These are phyloP conservation scores for Phyllosticta paracitricarpa DNA, from an alignment of 2,329 filamentous ascomycete genomes.

Conservation along the genomic window DNA sequence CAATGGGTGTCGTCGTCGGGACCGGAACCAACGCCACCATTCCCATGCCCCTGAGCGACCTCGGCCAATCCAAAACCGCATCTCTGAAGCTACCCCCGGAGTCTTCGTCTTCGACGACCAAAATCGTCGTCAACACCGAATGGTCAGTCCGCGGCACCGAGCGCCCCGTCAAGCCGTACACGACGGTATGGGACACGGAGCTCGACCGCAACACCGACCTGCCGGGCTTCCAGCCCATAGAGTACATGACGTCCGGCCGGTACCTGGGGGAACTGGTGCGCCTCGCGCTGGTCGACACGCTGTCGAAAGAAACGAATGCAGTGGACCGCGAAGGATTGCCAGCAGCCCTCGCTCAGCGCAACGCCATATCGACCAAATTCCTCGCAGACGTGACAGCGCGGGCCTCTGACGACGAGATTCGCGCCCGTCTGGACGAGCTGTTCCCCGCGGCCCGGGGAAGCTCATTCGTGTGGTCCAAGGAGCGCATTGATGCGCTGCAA, in stretches of 20 bases:
- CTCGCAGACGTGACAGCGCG: conserved; percentile 57
- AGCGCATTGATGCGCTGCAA: conserved; percentile 50
- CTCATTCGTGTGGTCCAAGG: conserved; percentile 52
- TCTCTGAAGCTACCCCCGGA: conserved; percentile 30
- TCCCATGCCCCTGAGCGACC: conserved; percentile 51
- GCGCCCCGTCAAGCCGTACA: conserved; percentile 51
- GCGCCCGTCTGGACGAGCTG: neutral
- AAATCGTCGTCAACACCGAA: conserved; percentile 72
- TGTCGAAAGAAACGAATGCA: conserved; percentile 38
- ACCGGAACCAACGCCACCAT: conserved; percentile 77
- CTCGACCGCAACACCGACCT: conserved; percentile 58
- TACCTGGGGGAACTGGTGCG: conserved; percentile 70
- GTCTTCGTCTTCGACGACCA: conserved; percentile 34
- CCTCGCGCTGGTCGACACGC: conserved; percentile 57
- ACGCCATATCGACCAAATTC: conserved; percentile 61
- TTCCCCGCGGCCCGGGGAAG: conserved; percentile 35
- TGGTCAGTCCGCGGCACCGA: conserved; percentile 72
- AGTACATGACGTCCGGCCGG: conserved; percentile 74
- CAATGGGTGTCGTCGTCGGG: conserved; percentile 72
- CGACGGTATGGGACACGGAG: conserved; percentile 57
- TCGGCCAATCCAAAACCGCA: conserved; percentile 55
- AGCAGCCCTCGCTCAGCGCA: conserved; percentile 43
- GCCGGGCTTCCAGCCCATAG: conserved; percentile 71
- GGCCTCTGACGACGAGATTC: conserved; percentile 11
- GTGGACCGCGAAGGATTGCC: conserved; percentile 36